Conservation (phyloP, 2,329 filamentous ascomycete genomes). For the Apiospora malaysiana region DNA sequence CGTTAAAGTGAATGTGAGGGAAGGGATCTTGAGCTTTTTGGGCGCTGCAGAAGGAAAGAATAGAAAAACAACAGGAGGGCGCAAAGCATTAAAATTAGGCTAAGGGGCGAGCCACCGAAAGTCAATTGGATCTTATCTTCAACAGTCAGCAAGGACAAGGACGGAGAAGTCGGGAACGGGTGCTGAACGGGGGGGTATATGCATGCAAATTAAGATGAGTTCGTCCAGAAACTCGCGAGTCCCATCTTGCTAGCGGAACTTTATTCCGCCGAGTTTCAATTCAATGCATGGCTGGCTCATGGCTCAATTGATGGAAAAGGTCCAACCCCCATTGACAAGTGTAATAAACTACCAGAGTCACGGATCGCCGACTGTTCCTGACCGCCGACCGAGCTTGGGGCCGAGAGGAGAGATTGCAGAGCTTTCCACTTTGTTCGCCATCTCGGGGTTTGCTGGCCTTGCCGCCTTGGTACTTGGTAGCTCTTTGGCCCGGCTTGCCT, state of each 20-base stretch:
- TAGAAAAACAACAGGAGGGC: not conserved
- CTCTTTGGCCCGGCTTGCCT: not conserved
- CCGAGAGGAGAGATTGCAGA: constrained; percentile 4
- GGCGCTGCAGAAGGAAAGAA: not conserved
- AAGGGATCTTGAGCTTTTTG: constrained; percentile 1
- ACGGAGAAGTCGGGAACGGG: not conserved
- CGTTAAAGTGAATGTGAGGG: not conserved
- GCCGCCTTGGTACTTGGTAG: no score
- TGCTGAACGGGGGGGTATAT: not conserved
- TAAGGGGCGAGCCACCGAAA: constrained; percentile 9
- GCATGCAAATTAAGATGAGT: constrained; percentile 15
- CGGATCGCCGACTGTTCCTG: constrained; percentile 10
- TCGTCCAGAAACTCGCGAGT: not conserved
- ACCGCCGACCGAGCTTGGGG: constrained; percentile 11
- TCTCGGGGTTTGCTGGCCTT: not conserved
- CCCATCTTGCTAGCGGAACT: constrained; percentile 9
- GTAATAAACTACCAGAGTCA: not conserved
- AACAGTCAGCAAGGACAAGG: not conserved
- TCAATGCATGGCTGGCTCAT: not conserved
- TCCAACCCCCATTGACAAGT: constrained; percentile 2
- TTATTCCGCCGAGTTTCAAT: constrained; percentile 7
- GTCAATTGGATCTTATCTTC: constrained; percentile 15
- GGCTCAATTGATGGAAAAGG: no score
- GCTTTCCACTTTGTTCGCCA: not conserved
- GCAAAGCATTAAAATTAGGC: constrained; percentile 2